Percentiles rank a stretch among this genome's conserved stretches.
Evolutionary conservation across 306 rosid genomes (phyloP).

Genomic region (Sicyos edulis): DNA sequence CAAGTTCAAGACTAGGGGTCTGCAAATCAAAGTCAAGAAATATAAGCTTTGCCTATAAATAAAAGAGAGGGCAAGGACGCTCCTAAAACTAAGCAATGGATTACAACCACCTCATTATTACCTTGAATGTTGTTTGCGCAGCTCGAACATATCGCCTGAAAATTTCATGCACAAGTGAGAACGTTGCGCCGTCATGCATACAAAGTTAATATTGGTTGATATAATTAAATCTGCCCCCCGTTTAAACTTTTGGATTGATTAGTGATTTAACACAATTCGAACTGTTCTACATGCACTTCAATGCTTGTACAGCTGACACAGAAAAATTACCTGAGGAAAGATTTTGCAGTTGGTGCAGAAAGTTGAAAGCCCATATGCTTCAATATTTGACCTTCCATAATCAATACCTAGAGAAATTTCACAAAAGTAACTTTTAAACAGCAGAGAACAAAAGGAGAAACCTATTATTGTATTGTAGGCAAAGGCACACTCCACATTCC

Average conservation of each 20-base stretch:
- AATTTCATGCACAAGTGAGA: slow-evolving; percentile 21
- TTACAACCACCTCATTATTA: slow-evolving; percentile 27
- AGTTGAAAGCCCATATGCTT: slow-evolving; percentile 45
- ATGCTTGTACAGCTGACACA: not conserved
- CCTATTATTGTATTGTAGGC: not conserved
- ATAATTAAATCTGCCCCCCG: no score
- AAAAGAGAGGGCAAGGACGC: slow-evolving; percentile 20
- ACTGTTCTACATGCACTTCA: not conserved
- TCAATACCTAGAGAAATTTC: slow-evolving; percentile 42
- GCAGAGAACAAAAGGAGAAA: slow-evolving; percentile 16
- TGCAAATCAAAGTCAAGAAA: slow-evolving; percentile 29
- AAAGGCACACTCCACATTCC: not conserved
- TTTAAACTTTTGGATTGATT: no score
- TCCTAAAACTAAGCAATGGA: slow-evolving; percentile 1
- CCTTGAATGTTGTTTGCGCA: slow-evolving; percentile 81
- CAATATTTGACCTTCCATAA: slow-evolving; percentile 52
- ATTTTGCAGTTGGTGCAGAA: slow-evolving; percentile 54
- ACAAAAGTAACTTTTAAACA: slow-evolving; percentile 15
- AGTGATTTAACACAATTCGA: no score
- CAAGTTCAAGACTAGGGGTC: slow-evolving; percentile 76
- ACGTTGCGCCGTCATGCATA: not conserved
- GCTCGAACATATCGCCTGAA: slow-evolving; percentile 87
- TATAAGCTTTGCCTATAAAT: slow-evolving; percentile 16
- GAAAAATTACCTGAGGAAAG: slow-evolving; percentile 53
- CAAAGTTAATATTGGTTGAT: no score